phyloP scores from a whole-genome alignment of 2,329 filamentous ascomycete genomes.

The Penicillium verrucosum region DNA sequence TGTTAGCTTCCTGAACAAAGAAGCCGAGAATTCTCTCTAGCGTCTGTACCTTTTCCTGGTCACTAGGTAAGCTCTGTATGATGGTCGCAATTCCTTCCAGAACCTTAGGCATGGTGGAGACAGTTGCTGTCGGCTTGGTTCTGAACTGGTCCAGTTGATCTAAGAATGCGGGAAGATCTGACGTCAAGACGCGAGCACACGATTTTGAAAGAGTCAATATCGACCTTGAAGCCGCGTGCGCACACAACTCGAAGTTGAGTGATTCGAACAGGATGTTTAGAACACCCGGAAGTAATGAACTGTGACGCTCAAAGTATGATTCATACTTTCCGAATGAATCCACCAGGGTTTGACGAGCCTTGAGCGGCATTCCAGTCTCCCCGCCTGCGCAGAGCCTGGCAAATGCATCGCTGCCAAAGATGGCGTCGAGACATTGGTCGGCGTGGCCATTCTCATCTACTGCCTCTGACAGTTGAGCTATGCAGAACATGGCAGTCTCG shows the following conservation, averaged over 20 bases:
- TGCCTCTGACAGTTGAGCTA: slow-evolving; percentile 45
- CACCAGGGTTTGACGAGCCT: slow-evolving; percentile 41
- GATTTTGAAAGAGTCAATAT: slow-evolving; percentile 45
- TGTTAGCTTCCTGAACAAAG: slow-evolving; percentile 35
- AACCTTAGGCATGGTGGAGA: slow-evolving; percentile 41
- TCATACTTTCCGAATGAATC: slow-evolving; percentile 45
- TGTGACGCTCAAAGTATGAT: slow-evolving; percentile 44
- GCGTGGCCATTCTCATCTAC: slow-evolving; percentile 45
- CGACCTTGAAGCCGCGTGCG: slow-evolving; percentile 43
- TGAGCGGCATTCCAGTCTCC: slow-evolving; percentile 33
- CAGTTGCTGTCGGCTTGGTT: slow-evolving; percentile 35
- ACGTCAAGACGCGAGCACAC: slow-evolving; percentile 40
- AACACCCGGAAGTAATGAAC: slow-evolving; percentile 38
- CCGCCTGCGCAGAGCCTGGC: slow-evolving; percentile 32
- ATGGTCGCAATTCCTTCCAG: slow-evolving; percentile 46
- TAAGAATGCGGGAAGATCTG: slow-evolving; percentile 44
- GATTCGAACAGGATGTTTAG: slow-evolving; percentile 47
- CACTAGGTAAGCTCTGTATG: slow-evolving; percentile 40
- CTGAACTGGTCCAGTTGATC: slow-evolving; percentile 41
- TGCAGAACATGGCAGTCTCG: slow-evolving; percentile 45
- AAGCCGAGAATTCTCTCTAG: slow-evolving; percentile 39
- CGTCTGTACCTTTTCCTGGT: slow-evolving; percentile 40
- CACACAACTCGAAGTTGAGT: slow-evolving; percentile 40
- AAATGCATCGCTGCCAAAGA: slow-evolving; percentile 41
- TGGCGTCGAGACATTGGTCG: slow-evolving; percentile 40